Evolutionary conservation across 352 stramenopile genomes (phyloP), one percentile per base, ranked within the genome.

Genomic region (Phytophthora pluvialis): DNA sequence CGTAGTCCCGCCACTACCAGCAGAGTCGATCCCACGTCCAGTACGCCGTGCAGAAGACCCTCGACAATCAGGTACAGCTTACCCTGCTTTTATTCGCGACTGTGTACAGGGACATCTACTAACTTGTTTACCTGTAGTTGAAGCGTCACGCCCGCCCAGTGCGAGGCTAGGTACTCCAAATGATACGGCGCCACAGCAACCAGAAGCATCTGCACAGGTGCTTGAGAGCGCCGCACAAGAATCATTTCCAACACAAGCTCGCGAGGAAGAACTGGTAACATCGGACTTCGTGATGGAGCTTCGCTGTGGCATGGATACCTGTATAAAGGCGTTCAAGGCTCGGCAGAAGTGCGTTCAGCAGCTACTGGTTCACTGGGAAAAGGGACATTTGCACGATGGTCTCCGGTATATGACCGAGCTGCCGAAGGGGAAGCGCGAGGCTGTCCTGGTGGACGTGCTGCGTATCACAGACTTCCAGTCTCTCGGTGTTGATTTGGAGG

Each of bases 241-340:
- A 36, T 46, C 38, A 8, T 6, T 56, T 32, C 21, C 36, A 45
- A 25, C 53, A 38, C 42, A 46, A 60, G 26, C 16, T 12, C 28
- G 65, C 25, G 43, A 71, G 18, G 63, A 78, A 31, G 45, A 63
- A 3, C 28, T 83, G 13, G 62, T 80, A 13, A 90, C 80, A 15
- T 81, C 80, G 0, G 81, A 93, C 40, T 94, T 83, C 53, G 81
- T 95, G 43, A 90, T 88, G 73, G 87, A 95, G 65, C 83, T 94
- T 54, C 83, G 81, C 7, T 90, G 81, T 60, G 87, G 87, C 7
- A 95, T 95, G 85, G 87, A 95, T 56, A 91, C 83, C 10, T 93
- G 76, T 28, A 50, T 94, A 31, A 92, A 92, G 54, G 83, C 80
- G 10, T 89, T 95, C 35, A 77, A 78, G 12, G 64, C 72, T 43